phyloP scores from a whole-genome alignment of 2,329 filamentous ascomycete genomes.

The Leptographium lundbergii region DNA sequence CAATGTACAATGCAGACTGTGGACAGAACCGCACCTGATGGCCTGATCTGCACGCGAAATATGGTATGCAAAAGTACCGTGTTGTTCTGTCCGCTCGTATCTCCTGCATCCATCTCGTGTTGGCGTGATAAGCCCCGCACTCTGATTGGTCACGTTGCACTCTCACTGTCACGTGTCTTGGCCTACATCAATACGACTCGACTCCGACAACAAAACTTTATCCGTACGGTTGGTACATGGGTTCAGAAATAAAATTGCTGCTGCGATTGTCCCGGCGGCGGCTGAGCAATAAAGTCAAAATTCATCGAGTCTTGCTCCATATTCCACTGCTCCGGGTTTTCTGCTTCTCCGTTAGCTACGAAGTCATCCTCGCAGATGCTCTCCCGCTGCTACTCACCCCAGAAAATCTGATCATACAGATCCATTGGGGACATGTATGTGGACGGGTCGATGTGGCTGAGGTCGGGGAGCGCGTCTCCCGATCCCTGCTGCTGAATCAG shows the following conservation, averaged over 20 bases:
- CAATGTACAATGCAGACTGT: neutral
- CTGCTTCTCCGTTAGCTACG: conserved; percentile 19
- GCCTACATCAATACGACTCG: too few relatives aligned
- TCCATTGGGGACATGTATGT: conserved; percentile 55
- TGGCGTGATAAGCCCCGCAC: neutral
- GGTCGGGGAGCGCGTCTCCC: conserved; percentile 21
- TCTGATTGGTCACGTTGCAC: neutral
- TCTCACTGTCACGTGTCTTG: neutral
- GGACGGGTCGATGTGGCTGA: conserved; percentile 38
- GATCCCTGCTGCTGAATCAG: conserved; percentile 18
- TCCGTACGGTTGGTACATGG: neutral
- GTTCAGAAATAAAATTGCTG: conserved; percentile 43
- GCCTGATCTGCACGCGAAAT: too few relatives aligned
- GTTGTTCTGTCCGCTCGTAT: neutral
- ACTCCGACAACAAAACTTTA: neutral
- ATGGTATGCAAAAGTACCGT: neutral
- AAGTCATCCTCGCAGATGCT: neutral
- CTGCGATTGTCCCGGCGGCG: conserved; percentile 43
- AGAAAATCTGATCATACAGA: conserved; percentile 55
- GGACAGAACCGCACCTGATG: too few relatives aligned
- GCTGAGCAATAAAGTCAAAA: conserved; percentile 48
- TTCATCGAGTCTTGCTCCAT: conserved; percentile 42
- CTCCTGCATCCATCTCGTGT: neutral
- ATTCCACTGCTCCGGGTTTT: conserved; percentile 48
- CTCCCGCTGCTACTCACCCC: conserved; percentile 33